Percentiles rank a stretch among this genome's conserved stretches.
These are phyloP conservation scores for Dendrocalamus latiflorus DNA, from an alignment of 202 grass and related monocot genomes.

Conservation along the genomic window DNA sequence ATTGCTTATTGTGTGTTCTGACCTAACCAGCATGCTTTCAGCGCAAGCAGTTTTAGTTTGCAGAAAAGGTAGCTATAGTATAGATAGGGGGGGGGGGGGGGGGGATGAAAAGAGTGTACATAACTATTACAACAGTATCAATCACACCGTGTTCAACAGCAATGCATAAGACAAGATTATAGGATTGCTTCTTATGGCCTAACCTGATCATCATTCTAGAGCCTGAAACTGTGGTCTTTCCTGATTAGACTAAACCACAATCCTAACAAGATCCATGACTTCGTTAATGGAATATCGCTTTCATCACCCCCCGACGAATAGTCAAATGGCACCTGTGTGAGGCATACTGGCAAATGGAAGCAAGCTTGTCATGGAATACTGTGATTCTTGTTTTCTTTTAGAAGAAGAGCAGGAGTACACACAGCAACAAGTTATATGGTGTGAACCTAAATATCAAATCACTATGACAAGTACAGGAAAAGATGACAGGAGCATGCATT, in stretches of 20 bases:
- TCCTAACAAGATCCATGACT: constrained; percentile 41
- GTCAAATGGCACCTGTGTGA: constrained; percentile 23
- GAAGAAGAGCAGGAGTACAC: constrained; percentile 22
- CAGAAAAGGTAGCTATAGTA: neutral
- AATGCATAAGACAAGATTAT: constrained; percentile 10
- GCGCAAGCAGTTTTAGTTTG: constrained; percentile 30
- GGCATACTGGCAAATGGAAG: constrained; percentile 35
- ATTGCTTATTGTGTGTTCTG: constrained; percentile 31
- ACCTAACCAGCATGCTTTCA: constrained; percentile 36
- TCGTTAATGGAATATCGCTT: constrained; percentile 30
- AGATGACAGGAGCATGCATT: constrained; percentile 49
- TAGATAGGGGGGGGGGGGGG: constrained; percentile 10
- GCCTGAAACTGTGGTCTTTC: constrained; percentile 13
- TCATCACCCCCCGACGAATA: constrained; percentile 15
- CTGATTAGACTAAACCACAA: constrained; percentile 26
- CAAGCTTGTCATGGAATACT: constrained; percentile 28
- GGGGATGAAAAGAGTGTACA: neutral
- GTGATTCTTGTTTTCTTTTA: no score
- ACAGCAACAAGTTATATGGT: constrained; percentile 23
- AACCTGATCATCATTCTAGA: constrained; percentile 31
- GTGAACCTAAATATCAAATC: constrained; percentile 28
- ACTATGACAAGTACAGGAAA: constrained; percentile 28
- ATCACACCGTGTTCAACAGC: constrained; percentile 21
- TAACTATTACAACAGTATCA: constrained; percentile 8
- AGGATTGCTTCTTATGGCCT: constrained; percentile 44